phyloP scores from a whole-genome alignment of 768 basidiomycete species.

The Russula abietina region DNA sequence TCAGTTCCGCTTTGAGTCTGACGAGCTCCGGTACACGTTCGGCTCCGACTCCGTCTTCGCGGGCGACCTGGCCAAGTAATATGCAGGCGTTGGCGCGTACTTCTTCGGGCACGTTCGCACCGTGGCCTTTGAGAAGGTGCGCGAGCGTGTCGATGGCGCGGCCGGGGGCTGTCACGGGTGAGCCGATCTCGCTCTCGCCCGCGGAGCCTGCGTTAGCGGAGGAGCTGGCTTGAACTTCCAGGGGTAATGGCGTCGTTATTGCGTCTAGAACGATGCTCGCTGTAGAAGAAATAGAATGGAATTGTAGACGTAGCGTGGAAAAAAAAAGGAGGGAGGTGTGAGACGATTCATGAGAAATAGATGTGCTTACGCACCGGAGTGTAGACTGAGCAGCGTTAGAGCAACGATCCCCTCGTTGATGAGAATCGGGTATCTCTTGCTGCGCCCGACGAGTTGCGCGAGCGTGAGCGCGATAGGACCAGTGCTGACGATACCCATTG shows the following conservation, averaged over 20 bases:
- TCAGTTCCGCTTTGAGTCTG: conserved; percentile 45
- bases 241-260: conserved; percentile 45
- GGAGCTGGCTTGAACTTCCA: conserved; percentile 32
- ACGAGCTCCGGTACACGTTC: conserved; percentile 33
- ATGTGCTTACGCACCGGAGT: conserved; percentile 45
- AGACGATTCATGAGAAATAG: neutral
- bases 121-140: conserved; percentile 48
- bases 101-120: conserved; percentile 56
- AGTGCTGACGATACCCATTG: conserved; percentile 47
- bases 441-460: conserved; percentile 64
- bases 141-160: conserved; percentile 66
- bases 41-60: conserved; percentile 45
- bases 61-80: conserved; percentile 58
- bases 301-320: neutral
- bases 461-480: conserved; percentile 56
- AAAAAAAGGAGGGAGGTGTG: neutral
- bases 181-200: conserved; percentile 39
- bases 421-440: conserved; percentile 74
- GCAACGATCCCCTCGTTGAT: conserved; percentile 88
- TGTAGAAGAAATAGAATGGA: conserved; percentile 30
- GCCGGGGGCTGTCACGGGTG: conserved; percentile 47
- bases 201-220: conserved; percentile 33
- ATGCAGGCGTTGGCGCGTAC: conserved; percentile 73
- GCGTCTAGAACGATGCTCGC: conserved; percentile 59
- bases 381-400: conserved; percentile 67